Evolutionary conservation across 371 early-diverging fungal species (phyloP).

Genomic region (Mucor mucedo): DNA sequence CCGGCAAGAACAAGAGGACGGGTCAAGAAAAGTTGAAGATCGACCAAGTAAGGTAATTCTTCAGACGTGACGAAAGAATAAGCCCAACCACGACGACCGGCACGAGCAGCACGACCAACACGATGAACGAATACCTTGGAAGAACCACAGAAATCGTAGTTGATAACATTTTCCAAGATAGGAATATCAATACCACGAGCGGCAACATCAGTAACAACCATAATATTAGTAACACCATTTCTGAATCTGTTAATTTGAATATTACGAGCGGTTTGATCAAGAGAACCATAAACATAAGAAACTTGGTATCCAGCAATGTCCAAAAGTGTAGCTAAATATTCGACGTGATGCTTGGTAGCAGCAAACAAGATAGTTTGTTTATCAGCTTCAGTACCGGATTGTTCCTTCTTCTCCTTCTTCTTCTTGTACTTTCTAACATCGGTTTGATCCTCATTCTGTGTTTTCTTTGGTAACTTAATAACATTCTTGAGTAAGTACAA

Average conservation of each 20-base stretch:
- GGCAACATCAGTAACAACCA: conserved; percentile 99
- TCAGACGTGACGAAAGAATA: conserved; percentile 89
- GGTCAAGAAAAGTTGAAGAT: conserved; percentile 91
- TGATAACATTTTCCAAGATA: conserved; percentile 94
- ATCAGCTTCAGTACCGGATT: conserved; percentile 46
- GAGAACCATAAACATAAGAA: conserved; percentile 92
- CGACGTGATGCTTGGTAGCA: conserved; percentile 97
- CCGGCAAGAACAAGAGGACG: conserved; percentile 72
- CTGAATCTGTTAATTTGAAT: conserved; percentile 87
- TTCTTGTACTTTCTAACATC: conserved; percentile 23
- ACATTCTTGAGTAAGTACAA: conserved; percentile 81
- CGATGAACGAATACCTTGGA: conserved; percentile 98
- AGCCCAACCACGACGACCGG: conserved; percentile 93
- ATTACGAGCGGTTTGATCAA: conserved; percentile 93
- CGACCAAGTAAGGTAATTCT: conserved; percentile 91
- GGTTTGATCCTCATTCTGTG: conserved; percentile 26
- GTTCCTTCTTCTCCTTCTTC: conserved; percentile 51
- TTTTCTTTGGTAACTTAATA: conserved; percentile 71
- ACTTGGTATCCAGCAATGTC: conserved; percentile 71
- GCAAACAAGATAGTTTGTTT: conserved; percentile 93
- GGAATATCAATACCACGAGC: conserved; percentile 99
- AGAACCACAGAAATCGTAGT: conserved; percentile 94
- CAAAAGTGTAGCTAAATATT: conserved; percentile 83
- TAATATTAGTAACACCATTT: conserved; percentile 72
- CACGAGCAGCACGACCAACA: conserved; percentile 97